A percentile compares a stretch with the other conserved stretches of the same genome.
These are phyloP conservation scores for Cryphonectria nitschkei DNA, from an alignment of 2,329 filamentous ascomycete genomes.

Conservation along the genomic window DNA sequence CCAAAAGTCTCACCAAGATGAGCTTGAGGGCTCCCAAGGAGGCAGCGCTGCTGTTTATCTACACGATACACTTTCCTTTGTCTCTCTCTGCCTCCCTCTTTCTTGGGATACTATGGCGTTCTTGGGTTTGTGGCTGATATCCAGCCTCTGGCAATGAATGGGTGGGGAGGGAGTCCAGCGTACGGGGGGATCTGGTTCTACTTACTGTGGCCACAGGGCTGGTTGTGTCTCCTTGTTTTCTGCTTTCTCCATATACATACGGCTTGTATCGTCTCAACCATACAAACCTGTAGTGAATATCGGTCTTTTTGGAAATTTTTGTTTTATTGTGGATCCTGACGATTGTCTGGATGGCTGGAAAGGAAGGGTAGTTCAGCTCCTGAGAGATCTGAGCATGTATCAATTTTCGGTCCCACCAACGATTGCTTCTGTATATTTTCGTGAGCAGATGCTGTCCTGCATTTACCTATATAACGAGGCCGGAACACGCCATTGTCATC, in stretches of 20 bases:
- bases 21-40: not conserved
- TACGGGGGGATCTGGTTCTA: not conserved
- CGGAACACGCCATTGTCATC: not conserved
- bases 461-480: not conserved
- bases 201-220: not conserved
- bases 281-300: not conserved
- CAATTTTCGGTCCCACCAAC: not conserved
- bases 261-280: no score
- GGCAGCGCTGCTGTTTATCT: not conserved
- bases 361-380: not conserved
- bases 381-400: not conserved
- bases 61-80: not conserved
- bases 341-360: not conserved
- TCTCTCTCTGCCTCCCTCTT: not conserved
- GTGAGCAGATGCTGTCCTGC: not conserved
- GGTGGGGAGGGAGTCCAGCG: slow-evolving; percentile 6
- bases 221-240: not conserved
- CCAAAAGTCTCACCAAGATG: not conserved
- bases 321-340: not conserved
- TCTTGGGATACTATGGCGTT: slow-evolving; percentile 16
- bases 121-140: slow-evolving; percentile 20
- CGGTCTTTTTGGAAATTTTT: not conserved
- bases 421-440: not conserved
- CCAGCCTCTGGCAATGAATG: slow-evolving; percentile 12
- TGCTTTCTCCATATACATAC: not conserved